Conservation (phyloP, 306 rosid species). For the Trifolium dubium region DNA sequence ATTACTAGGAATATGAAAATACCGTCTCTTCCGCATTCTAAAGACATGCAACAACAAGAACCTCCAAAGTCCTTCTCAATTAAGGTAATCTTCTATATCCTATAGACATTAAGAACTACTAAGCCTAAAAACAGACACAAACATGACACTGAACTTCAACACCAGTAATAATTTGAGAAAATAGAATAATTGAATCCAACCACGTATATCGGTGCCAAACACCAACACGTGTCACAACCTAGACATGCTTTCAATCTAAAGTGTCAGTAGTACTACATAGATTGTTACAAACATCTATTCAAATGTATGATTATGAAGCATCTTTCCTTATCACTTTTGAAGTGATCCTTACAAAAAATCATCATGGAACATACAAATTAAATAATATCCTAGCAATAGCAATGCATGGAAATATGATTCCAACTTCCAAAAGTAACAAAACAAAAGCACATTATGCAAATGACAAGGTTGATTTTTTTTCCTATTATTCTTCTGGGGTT, state of each 20-base stretch:
- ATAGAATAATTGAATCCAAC: neutral
- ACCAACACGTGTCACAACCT: neutral
- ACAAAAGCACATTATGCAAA: slow-evolving; percentile 41
- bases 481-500: neutral
- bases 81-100: neutral
- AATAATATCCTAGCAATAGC: slow-evolving; percentile 13
- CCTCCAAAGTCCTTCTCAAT: neutral
- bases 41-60: slow-evolving; percentile 18
- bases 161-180: neutral
- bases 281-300: neutral
- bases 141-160: neutral
- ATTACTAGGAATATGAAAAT: neutral
- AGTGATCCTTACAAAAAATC: slow-evolving; percentile 30
- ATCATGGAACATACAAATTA: slow-evolving; percentile 10
- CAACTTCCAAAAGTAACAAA: slow-evolving; percentile 17
- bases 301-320: slow-evolving; percentile 29
- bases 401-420: neutral
- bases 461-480: neutral
- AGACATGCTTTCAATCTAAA: neutral
- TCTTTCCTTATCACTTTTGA: slow-evolving; percentile 26
- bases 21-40: slow-evolving; percentile 15
- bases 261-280: neutral
- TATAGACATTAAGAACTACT: slow-evolving; percentile 23
- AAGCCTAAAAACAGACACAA: neutral
- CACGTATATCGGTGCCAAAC: neutral